Evolutionary conservation across 441 rosid genomes (phyloP), one percentile per base, ranked within the genome.

Genomic region (Omphalea diandra): DNA sequence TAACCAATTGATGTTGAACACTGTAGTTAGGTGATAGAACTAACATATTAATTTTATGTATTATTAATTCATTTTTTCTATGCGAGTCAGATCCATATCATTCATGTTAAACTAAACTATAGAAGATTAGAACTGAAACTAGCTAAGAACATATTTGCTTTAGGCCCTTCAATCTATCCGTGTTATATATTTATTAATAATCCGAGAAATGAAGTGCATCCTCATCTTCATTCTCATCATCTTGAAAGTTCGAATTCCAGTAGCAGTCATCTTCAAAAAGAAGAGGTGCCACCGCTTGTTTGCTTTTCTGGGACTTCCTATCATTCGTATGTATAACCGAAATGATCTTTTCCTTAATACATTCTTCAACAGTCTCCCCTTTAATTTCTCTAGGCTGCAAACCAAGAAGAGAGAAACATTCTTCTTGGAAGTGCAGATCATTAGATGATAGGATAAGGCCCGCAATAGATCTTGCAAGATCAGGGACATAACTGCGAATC

Each of bases 401-500:
- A 6, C 96, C 97, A 53, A 94, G 90, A 77, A 94, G 82, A 52
- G 88, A 80, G 52, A 87, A 55, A 73, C 99, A 94, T 79, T 94
- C 92, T 73, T 77, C 87, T 85, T 77, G 90, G 73, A 92, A 90
- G 56, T 84, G 83, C 6, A 71, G 33, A 76, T 92, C 94, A 24
- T 79, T 78, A 8, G 96, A 90, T 24, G 93, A 83, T 77, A 84
- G 66, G 55, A 94, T 85, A 63, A 94, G 89, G 67, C 94, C 91
- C 29, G 96, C 83, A 40, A 90, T 78, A 69, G 96, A 81, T 75
- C 82, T 92, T 70, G 99, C 94, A 71, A 94, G 91, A 77, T 85
- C 96, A 72, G 99, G 98, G 54, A 84, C 98, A 75, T 90, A 82
- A 72, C 86, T 83, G 82, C 86, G 81, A 75, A 85, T 87, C 98